Evolutionary conservation across 768 basidiomycete genomes (phyloP).

Genomic region (Grammothele lineata): DNA sequence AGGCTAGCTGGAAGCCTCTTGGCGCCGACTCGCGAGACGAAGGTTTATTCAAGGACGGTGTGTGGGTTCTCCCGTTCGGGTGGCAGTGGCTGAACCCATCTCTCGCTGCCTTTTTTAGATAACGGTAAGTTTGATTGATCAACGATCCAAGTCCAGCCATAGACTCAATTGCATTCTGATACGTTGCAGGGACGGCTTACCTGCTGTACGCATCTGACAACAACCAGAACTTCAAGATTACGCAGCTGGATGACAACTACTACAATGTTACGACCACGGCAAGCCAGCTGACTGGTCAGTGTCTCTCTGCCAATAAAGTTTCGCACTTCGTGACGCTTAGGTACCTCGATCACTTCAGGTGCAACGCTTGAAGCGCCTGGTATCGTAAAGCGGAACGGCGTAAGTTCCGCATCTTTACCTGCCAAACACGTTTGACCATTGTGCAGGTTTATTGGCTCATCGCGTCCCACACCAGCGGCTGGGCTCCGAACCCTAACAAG

Average conservation of each 20-base stretch:
- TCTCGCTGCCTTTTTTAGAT: background rate
- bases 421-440: background rate
- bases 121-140: background rate
- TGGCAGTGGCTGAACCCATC: background rate
- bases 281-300: constrained; percentile 40
- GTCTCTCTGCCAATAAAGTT: no score
- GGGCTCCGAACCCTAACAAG: constrained; percentile 62
- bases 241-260: constrained; percentile 51
- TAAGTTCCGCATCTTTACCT: constrained; percentile 16
- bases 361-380: constrained; percentile 60
- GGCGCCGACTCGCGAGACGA: constrained; percentile 58
- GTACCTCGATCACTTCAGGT: constrained; percentile 34
- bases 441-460: constrained; percentile 50
- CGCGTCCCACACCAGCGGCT: constrained; percentile 51
- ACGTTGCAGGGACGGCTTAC: constrained; percentile 38
- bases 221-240: constrained; percentile 68
- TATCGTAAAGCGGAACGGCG: constrained; percentile 54
- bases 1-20: constrained; percentile 50
- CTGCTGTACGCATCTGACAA: constrained; percentile 64
- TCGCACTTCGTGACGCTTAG: no score
- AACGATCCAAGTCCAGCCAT: background rate
- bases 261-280: constrained; percentile 49
- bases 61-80: no score
- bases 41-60: constrained; percentile 55
- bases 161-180: background rate